These are phyloP conservation scores for Mycogone perniciosa DNA, from an alignment of 2,329 filamentous ascomycete genomes.

Conservation along the genomic window DNA sequence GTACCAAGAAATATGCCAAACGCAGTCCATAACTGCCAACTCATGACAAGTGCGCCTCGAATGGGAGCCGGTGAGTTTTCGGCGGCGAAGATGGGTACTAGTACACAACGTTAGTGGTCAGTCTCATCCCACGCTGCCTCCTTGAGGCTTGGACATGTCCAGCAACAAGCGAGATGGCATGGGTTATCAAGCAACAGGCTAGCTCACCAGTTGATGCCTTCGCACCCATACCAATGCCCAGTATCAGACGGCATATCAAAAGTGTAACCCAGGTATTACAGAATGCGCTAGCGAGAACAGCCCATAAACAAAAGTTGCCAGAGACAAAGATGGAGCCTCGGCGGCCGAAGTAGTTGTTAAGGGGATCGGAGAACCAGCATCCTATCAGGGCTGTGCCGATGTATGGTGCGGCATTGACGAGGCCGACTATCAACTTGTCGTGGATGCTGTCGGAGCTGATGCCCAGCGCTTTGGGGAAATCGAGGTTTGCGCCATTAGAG, in stretches of 20 bases:
- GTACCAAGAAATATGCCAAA: conserved; percentile 58
- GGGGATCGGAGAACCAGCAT: conserved; percentile 62
- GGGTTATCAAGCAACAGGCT: no score
- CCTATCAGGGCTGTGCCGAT: conserved; percentile 45
- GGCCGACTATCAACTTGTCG: conserved; percentile 51
- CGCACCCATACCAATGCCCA: conserved; percentile 72
- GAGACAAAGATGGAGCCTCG: conserved; percentile 61
- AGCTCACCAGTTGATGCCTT: conserved; percentile 55
- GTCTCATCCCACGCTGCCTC: not conserved
- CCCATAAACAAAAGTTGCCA: conserved; percentile 63
- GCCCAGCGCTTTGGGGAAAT: conserved; percentile 49
- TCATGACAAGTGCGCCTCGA: conserved; percentile 73
- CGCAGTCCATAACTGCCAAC: conserved; percentile 66
- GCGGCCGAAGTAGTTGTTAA: conserved; percentile 41
- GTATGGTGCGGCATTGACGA: conserved; percentile 56
- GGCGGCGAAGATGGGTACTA: conserved; percentile 69
- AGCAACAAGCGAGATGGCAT: no score
- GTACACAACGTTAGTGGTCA: not conserved
- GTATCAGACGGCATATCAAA: conserved; percentile 61
- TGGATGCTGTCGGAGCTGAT: conserved; percentile 29
- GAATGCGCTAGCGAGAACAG: conserved; percentile 65
- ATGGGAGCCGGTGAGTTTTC: conserved; percentile 65
- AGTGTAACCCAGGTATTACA: conserved; percentile 67
- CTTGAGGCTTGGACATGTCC: not conserved
- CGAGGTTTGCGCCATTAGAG: conserved; percentile 56